Conservation (phyloP, 2,329 filamentous ascomycete genomes). For the Hansfordia pulvinata region DNA sequence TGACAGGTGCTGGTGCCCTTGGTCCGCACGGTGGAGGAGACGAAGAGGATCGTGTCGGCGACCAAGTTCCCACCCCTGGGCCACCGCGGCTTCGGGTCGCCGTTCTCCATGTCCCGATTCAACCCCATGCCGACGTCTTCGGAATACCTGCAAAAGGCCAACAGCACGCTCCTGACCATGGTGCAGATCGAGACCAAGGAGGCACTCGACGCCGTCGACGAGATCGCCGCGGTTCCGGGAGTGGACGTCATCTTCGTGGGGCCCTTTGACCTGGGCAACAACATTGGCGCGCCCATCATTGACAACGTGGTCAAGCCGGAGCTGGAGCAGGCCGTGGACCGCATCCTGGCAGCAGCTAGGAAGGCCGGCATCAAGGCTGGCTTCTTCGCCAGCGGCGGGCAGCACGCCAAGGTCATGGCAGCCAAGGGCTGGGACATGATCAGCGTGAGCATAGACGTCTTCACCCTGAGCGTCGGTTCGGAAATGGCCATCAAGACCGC, state of each 20-base stretch:
- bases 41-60: constrained; percentile 31
- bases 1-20: constrained; percentile 35
- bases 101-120: constrained; percentile 37
- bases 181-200: constrained; percentile 56
- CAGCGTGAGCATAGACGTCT: constrained; percentile 40
- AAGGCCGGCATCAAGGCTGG: constrained; percentile 54
- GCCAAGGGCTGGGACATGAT: constrained; percentile 50
- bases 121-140: constrained; percentile 30
- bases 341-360: constrained; percentile 40
- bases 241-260: constrained; percentile 53
- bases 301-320: constrained; percentile 44
- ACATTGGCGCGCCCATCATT: constrained; percentile 47
- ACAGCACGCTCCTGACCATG: constrained; percentile 45
- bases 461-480: constrained; percentile 31
- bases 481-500: constrained; percentile 32
- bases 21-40: constrained; percentile 38
- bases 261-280: constrained; percentile 53
- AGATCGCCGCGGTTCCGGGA: constrained; percentile 44
- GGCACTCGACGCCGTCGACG: constrained; percentile 44
- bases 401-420: constrained; percentile 39
- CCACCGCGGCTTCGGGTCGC: constrained; percentile 39
- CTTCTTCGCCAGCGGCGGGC: constrained; percentile 41
- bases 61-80: constrained; percentile 44
- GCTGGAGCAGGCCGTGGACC: constrained; percentile 44
- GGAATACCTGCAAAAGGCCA: constrained; percentile 43